Percentiles rank a stretch among this genome's conserved stretches.
phyloP scores from a whole-genome alignment of 139 green algal genomes.

The Klebsormidium nitens region DNA sequence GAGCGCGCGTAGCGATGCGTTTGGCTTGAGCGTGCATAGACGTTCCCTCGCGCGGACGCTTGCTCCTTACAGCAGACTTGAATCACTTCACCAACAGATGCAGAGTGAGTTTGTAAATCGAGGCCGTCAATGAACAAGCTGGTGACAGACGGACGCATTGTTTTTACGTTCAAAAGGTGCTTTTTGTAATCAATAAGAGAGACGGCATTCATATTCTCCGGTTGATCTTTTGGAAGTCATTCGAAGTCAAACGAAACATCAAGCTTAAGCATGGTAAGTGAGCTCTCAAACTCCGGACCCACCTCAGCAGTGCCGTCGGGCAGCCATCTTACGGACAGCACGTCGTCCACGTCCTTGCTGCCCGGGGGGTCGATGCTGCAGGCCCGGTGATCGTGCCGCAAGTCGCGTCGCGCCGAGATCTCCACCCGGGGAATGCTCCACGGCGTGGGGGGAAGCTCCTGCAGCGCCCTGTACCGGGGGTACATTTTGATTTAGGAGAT shows the following conservation, averaged over 20 bases:
- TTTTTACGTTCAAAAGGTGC: not conserved
- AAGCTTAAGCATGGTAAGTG: not conserved
- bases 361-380: slow-evolving; percentile 47
- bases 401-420: not conserved
- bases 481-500: too few relatives aligned
- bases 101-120: not conserved
- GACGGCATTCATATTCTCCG: not conserved
- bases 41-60: not conserved
- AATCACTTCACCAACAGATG: not conserved
- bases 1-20: not conserved
- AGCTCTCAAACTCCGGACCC: not conserved
- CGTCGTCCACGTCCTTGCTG: slow-evolving; percentile 50
- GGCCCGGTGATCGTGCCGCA: not conserved
- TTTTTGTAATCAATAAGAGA: not conserved
- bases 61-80: not conserved
- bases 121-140: not conserved
- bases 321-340: slow-evolving; percentile 20
- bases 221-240: not conserved
- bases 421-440: slow-evolving; percentile 11
- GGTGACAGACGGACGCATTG: not conserved
- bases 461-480: not conserved
- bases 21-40: not conserved
- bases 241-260: not conserved
- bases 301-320: slow-evolving; percentile 22
- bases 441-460: not conserved